These are phyloP conservation scores for Solanum appendiculatum DNA, from an alignment of 257 asterid genomes.

Conservation along the genomic window DNA sequence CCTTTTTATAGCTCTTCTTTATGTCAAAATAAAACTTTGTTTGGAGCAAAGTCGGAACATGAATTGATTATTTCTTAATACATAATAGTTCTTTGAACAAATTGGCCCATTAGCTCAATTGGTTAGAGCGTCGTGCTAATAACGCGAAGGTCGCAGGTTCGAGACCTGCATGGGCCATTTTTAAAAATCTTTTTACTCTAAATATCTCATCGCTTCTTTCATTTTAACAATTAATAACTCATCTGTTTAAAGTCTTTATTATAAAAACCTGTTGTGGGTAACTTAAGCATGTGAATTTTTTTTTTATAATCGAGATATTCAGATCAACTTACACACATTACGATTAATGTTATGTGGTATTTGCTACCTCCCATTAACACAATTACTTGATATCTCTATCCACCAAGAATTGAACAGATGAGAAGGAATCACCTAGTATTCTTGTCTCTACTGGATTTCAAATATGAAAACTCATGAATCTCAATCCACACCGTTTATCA, in stretches of 20 bases:
- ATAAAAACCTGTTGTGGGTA: background rate
- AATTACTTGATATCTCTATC: fast-evolving
- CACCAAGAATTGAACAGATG: background rate
- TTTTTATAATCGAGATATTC: background rate
- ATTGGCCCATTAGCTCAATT: background rate
- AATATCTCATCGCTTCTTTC: background rate
- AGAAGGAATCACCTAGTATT: fast-evolving
- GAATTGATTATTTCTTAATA: fast-evolving
- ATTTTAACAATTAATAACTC: background rate
- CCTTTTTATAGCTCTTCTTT: background rate
- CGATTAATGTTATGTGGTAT: background rate
- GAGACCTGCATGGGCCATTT: constrained; percentile 26
- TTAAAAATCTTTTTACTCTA: background rate
- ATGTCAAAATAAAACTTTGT: background rate
- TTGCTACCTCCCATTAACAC: background rate
- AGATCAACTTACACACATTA: background rate
- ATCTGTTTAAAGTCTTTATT: background rate
- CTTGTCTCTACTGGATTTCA: background rate
- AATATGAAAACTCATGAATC: background rate
- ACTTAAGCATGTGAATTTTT: background rate
- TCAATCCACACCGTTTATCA: fast-evolving
- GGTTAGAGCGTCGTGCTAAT: constrained; percentile 21
- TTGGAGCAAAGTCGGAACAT: too few species aligned
- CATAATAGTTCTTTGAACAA: fast-evolving
- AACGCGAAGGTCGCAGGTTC: constrained; percentile 23